These are phyloP conservation scores for Coprinopsis sp. DNA, from an alignment of 768 basidiomycete species.

Conservation along the genomic window DNA sequence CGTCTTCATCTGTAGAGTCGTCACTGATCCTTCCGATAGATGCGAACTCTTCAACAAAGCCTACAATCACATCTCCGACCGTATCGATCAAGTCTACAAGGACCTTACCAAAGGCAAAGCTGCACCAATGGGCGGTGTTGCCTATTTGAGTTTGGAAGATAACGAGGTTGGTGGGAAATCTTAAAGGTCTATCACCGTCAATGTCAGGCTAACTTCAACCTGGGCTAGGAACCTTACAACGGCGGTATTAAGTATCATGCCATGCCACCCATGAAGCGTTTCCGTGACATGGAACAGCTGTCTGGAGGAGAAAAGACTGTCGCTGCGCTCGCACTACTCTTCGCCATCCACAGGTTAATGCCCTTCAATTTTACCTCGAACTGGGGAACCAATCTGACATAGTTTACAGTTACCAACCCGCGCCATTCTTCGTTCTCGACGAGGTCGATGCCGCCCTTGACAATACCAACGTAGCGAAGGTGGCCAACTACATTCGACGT, in stretches of 20 bases:
- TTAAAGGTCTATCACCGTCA: no score
- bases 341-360: conserved; percentile 88
- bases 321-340: conserved; percentile 91
- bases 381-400: neutral
- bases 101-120: conserved; percentile 95
- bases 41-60: conserved; percentile 92
- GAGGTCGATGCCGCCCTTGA: conserved; percentile 97
- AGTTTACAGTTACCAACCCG: conserved; percentile 76
- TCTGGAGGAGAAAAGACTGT: conserved; percentile 99
- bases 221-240: conserved; percentile 33
- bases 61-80: conserved; percentile 91
- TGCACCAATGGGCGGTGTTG: conserved; percentile 92
- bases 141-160: conserved; percentile 94
- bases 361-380: neutral
- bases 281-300: conserved; percentile 98
- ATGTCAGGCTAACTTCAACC: no score
- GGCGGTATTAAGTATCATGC: conserved; percentile 94
- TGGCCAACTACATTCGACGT: conserved; percentile 86
- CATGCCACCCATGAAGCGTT: conserved; percentile 99
- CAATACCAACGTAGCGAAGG: conserved; percentile 96
- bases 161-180: conserved; percentile 62
- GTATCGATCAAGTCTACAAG: conserved; percentile 95
- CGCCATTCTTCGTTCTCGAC: conserved; percentile 98
- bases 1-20: no score
- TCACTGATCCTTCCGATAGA: no score